Conservation (phyloP, 441 rosid species). For the Biscutella auriculata region DNA sequence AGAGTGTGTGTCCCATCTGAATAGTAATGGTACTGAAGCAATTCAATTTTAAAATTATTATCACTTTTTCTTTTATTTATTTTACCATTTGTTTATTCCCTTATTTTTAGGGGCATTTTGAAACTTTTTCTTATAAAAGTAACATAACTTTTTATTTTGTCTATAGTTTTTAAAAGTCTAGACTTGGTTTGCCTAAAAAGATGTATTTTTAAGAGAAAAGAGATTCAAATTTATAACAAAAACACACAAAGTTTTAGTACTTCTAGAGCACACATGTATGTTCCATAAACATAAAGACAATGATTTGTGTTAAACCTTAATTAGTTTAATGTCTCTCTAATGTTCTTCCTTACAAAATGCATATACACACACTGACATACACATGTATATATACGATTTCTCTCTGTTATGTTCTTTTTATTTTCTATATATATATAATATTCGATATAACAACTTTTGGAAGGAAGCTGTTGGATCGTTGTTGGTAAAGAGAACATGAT, state of each 20-base stretch:
- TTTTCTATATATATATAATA: no score
- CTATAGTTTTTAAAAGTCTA: background rate
- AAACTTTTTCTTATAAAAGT: no score
- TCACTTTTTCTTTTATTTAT: no score
- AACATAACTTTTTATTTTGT: no score
- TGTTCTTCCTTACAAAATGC: background rate
- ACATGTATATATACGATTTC: background rate
- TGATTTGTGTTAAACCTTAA: background rate
- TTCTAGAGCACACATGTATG: background rate
- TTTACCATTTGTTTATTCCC: no score
- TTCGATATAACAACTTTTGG: no score
- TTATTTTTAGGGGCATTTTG: no score
- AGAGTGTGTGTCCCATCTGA: background rate
- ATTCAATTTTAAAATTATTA: no score
- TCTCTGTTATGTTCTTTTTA: background rate
- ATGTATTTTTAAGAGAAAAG: background rate
- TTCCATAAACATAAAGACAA: background rate
- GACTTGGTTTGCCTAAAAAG: background rate
- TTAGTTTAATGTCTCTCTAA: background rate
- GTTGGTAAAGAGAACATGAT: conserved; percentile 1
- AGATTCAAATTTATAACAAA: background rate
- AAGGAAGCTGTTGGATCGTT: no score
- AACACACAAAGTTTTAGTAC: background rate
- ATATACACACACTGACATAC: background rate
- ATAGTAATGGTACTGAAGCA: background rate